These are phyloP conservation scores for Rhynchospora breviuscula DNA, from an alignment of 176 grass and related monocot genomes.

Conservation along the genomic window DNA sequence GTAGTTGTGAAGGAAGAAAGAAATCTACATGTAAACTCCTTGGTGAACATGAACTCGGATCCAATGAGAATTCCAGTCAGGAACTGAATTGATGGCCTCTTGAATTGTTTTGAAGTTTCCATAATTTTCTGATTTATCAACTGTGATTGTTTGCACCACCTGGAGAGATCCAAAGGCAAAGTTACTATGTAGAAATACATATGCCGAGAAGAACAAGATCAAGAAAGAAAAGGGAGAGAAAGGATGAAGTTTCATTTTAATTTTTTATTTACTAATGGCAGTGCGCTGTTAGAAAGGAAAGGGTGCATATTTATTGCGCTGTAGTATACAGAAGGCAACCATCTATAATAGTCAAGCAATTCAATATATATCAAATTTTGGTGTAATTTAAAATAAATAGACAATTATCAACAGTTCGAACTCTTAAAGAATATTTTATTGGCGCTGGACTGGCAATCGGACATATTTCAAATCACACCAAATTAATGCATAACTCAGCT, in stretches of 20 bases:
- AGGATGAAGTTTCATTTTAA: slow-evolving; percentile 12
- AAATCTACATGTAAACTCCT: slow-evolving; percentile 30
- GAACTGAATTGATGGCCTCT: slow-evolving; percentile 29
- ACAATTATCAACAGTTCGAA: not conserved
- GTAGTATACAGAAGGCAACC: not conserved
- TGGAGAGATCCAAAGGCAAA: slow-evolving; percentile 10
- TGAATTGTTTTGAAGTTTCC: slow-evolving; percentile 30
- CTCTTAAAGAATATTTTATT: not conserved
- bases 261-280: slow-evolving; percentile 9
- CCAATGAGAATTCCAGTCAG: slow-evolving; percentile 30
- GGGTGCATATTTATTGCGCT: not conserved
- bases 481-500: too few relatives aligned
- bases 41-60: slow-evolving; percentile 16
- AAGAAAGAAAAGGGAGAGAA: slow-evolving; percentile 7
- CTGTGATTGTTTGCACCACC: slow-evolving; percentile 12
- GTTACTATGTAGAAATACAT: not conserved
- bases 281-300: not conserved
- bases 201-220: slow-evolving; percentile 20
- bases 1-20: not conserved
- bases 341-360: not conserved
- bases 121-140: slow-evolving; percentile 11
- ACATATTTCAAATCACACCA: too few relatives aligned
- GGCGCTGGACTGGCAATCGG: not conserved
- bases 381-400: not conserved
- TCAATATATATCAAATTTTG: not conserved